A percentile compares a stretch with the other conserved stretches of the same genome.
Evolutionary conservation across 2,329 filamentous ascomycete species (phyloP).

Genomic region (Thermoascus crustaceus): DNA sequence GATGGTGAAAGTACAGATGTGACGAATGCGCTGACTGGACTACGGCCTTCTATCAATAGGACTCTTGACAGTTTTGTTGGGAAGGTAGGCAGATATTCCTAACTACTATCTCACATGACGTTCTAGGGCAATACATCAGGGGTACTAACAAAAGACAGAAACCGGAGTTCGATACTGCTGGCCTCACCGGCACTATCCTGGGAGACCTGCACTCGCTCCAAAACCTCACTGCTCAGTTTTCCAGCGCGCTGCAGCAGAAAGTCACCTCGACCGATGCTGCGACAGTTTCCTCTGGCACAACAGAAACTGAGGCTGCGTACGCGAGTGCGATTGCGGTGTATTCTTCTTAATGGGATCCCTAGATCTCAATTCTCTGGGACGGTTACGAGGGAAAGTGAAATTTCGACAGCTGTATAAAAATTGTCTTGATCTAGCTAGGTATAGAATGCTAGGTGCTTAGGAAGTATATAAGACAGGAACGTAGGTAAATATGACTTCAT

Average conservation of each 20-base stretch:
- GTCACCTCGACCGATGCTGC: conserved; percentile 5
- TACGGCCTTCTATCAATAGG: conserved; percentile 6
- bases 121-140: not conserved
- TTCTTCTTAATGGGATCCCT: not conserved
- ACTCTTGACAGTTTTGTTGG: conserved; percentile 4
- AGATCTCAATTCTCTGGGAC: too few species aligned
- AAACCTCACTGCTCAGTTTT: conserved; percentile 4
- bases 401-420: too few species aligned
- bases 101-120: not conserved
- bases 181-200: conserved; percentile 3
- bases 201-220: conserved; percentile 3
- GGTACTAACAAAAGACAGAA: conserved; percentile 3
- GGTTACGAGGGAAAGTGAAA: too few species aligned
- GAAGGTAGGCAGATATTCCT: conserved; percentile 3
- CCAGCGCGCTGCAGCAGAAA: conserved; percentile 4
- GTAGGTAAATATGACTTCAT: too few species aligned
- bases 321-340: conserved; percentile 5
- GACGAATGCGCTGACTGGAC: conserved; percentile 4
- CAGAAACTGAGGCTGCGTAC: conserved; percentile 6
- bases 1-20: conserved; percentile 5
- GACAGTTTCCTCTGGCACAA: conserved; percentile 4
- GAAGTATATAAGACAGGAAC: too few species aligned
- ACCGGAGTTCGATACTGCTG: conserved; percentile 3
- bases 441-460: too few species aligned
- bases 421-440: too few species aligned